Conservation (phyloP, 305 asterid species). For the Caryopteris hybrid region DNA sequence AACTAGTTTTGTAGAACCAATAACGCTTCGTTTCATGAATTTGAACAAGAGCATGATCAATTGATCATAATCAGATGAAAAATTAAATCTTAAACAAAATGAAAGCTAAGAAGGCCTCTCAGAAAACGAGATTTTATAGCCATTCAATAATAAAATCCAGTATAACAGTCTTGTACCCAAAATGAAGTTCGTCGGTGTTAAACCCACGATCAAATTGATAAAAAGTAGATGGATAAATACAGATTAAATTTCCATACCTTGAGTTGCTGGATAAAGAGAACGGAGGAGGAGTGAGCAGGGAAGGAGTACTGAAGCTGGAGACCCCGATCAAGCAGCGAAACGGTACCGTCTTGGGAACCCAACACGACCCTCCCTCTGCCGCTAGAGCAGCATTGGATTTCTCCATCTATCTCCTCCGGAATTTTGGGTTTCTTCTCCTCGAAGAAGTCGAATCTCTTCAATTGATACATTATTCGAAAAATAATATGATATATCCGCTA, state of each 20-base stretch:
- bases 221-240: background rate
- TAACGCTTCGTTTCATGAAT: background rate
- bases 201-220: background rate
- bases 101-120: background rate
- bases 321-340: conserved; percentile 76
- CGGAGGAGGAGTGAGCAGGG: conserved; percentile 82
- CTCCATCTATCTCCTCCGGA: conserved; percentile 56
- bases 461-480: conserved; percentile 62
- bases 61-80: background rate
- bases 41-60: background rate
- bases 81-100: background rate
- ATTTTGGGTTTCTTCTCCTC: conserved; percentile 71
- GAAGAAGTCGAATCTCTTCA: conserved; percentile 96
- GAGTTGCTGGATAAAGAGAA: conserved; percentile 89
- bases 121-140: too few species aligned
- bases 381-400: conserved; percentile 71
- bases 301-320: conserved; percentile 73
- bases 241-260: conserved; percentile 38
- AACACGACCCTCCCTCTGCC: conserved; percentile 78
- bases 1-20: background rate
- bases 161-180: background rate
- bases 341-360: conserved; percentile 71
- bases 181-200: background rate
- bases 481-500: background rate
- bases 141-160: too few species aligned